These are phyloP conservation scores for Cylindrotheca closterium DNA, from an alignment of 108 stramenopile species.

Conservation along the genomic window DNA sequence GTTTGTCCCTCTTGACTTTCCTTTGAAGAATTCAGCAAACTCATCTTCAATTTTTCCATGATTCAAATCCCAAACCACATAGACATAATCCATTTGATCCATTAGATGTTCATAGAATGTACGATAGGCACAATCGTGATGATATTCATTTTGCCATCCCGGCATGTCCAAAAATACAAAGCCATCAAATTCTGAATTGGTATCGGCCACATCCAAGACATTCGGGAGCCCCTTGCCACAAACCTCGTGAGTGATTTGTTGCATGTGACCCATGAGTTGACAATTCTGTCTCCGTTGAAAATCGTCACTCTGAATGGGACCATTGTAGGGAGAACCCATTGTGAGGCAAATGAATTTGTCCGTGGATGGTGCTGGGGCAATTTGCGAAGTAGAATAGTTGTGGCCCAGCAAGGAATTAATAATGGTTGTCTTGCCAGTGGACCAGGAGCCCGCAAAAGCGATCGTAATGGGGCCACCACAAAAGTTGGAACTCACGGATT, in stretches of 20 bases:
- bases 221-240: background rate
- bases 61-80: background rate
- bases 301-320: background rate
- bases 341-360: background rate
- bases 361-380: background rate
- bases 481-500: background rate
- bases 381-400: background rate
- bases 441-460: background rate
- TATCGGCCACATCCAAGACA: background rate
- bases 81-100: background rate
- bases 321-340: background rate
- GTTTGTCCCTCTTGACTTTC: background rate
- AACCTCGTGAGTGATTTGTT: background rate
- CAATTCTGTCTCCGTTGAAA: background rate
- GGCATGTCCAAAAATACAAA: background rate
- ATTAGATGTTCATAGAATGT: background rate
- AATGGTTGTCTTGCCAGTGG: constrained; percentile 1
- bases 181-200: background rate
- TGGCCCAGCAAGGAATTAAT: background rate
- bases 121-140: background rate
- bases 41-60: background rate
- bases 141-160: background rate
- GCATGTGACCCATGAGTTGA: background rate
- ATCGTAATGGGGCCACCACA: background rate
- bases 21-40: background rate